Evolutionary conservation across 2,329 filamentous ascomycete species (phyloP), one percentile per base, ranked within the genome.

Genomic region (Paecilomyces fulvus): DNA sequence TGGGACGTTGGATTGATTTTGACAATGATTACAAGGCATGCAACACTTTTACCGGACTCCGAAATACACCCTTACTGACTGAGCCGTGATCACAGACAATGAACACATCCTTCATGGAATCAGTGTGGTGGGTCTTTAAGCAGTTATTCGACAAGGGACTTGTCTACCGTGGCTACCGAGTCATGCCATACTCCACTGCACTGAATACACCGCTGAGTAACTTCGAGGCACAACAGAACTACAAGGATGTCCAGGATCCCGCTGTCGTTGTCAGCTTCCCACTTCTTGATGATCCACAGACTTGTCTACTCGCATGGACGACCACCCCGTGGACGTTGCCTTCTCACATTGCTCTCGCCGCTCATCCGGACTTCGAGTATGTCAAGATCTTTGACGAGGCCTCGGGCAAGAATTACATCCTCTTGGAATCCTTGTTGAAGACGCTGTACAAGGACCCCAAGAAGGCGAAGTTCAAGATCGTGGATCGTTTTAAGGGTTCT

Each of bases 1-100:
- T 97, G 46, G 92, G 92, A 56, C 87, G 92, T 57, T 97, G 92
- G 92, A 94, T 96, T 66, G 92, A 96, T 74, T 96, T 97, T 65
- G 92, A 97, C 74, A 94, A 95, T 65, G 90, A 96, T 72, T 96
- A 95, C 79, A 96, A 96, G 84, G 85, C 85, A 67, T 20, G 67
- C 55, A 20, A 11, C 10, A 21, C 28, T 46, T 23, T 30, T 11
- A 25, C 28, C 37, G n/a, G 51, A 55, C 37, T 43, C 30, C 51
- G n/a, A 31, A n/a, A 9, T 20, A 17, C 12, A 10, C 3, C 4
- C 8, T 43, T 43, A 31, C 58, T 61, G 53, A 60, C 49, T 11
- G 21, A 52, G 60, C 48, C 56, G 33, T 25, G 30, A 10, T 30
- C 33, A 48, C 66, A 88, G 87, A 96, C 90, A 33, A 96, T 96